Conservation (phyloP, 2,329 filamentous ascomycete species). For the Curvularia lunata region DNA sequence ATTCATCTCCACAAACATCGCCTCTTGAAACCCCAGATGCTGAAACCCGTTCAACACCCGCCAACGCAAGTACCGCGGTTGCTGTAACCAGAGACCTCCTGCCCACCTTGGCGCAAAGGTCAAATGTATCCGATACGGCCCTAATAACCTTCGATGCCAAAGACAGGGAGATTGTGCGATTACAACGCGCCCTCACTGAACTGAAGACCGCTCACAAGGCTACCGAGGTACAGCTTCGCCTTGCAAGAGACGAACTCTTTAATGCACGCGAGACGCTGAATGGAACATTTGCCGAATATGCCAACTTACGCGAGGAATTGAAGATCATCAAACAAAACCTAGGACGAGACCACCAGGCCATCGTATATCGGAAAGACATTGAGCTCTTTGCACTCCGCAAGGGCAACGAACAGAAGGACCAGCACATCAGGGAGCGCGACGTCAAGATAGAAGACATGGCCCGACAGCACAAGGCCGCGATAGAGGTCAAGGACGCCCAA, state of each 20-base stretch:
- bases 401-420: conserved; percentile 46
- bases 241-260: conserved; percentile 34
- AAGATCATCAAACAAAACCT: conserved; percentile 41
- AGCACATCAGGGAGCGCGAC: conserved; percentile 40
- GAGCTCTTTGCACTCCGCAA: conserved; percentile 47
- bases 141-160: conserved; percentile 23
- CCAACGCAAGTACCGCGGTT: conserved; percentile 26
- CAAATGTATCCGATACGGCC: conserved; percentile 16
- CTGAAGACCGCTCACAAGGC: conserved; percentile 35
- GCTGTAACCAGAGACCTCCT: conserved; percentile 13
- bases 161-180: conserved; percentile 39
- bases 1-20: conserved; percentile 18
- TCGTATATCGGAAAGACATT: conserved; percentile 47
- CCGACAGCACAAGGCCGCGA: conserved; percentile 33
- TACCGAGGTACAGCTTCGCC: conserved; percentile 35
- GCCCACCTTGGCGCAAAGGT: conserved; percentile 6
- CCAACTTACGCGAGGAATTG: conserved; percentile 39
- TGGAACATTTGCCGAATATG: conserved; percentile 39
- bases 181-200: conserved; percentile 35
- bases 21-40: conserved; percentile 37
- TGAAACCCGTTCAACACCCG: conserved; percentile 25
- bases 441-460: conserved; percentile 33
- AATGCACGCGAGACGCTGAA: conserved; percentile 39
- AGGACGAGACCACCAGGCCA: conserved; percentile 41
- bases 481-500: conserved; percentile 43